Base-by-base conservation (phyloP, 1,284 basidiomycete species). In the Irpex lacteus region DNA sequence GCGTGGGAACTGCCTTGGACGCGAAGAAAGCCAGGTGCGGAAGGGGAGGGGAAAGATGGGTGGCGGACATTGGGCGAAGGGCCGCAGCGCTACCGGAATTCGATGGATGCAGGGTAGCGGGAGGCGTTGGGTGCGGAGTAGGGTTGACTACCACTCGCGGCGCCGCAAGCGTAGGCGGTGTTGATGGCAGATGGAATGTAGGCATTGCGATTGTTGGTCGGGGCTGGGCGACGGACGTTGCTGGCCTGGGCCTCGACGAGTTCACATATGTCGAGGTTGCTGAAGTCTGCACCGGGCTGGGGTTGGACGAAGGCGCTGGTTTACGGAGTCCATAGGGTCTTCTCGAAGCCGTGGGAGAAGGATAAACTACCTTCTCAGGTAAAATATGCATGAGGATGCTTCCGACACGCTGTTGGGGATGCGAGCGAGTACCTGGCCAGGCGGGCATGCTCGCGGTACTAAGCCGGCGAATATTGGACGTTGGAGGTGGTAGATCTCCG, bases 361-460 rank as follows among this genome's bases (percentile, higher is more conserved):
- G 66, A 47, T 76, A 64, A 61, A 70, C 70, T 54, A 77, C 61
- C 67, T 75, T 76, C 65, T 73, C 69, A 47, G 77, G 84, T 74
- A 88, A 73, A 71, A 88, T 82, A 68, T 87, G 84, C 71, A 80
- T 79, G 60, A 89, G 86, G 68, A 88, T 78, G 69, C 80, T 78
- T 50, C 87, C 85, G 57, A 82, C 76, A 37, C 76, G 72, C 36
- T 74, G 68, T 44, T 73, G 64, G 55, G 60, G 54, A 13, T 70
- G 70, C 9, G 74, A 72, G 66, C 74, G 76, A 60, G 72, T 68
- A 47, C 72, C 75, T 67, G 70, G 64, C 38, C 62, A 66, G 54
- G 67, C 68, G 32, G 72, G 73, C 57, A 69, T 72, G 65, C 73
- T 75, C 26, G 71, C 71, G 57, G 67, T 65, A 65, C 70, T 75